Evolutionary conservation across 208 protist species (phyloP).

Genomic region (Acanthamoeba culbertsoni): DNA sequence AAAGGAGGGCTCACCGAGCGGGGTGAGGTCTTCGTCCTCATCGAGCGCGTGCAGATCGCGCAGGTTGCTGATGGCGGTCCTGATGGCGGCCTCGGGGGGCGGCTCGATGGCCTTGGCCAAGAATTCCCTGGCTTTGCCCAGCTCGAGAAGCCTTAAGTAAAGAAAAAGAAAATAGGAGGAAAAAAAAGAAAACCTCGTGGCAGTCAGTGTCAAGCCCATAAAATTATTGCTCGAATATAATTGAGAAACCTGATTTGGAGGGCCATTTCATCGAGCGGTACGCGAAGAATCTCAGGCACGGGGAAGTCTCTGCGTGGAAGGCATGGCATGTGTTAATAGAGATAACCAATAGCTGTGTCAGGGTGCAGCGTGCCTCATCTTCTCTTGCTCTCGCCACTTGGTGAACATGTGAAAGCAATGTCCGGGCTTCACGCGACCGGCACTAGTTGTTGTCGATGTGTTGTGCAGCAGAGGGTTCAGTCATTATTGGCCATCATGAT

Average conservation of each 20-base stretch:
- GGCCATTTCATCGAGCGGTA: constrained; percentile 93
- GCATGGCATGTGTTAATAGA: not conserved
- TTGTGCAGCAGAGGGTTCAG: constrained; percentile 50
- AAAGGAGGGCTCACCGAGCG: constrained; percentile 62
- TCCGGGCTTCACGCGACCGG: constrained; percentile 94
- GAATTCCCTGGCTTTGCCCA: constrained; percentile 60
- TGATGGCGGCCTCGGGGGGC: constrained; percentile 62
- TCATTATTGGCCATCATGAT: not conserved
- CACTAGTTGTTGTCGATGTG: too few relatives aligned
- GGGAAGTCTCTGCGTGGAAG: constrained; percentile 75
- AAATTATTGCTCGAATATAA: not conserved
- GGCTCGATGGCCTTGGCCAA: constrained; percentile 70
- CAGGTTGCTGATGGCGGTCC: constrained; percentile 77
- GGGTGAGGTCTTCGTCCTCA: constrained; percentile 85
- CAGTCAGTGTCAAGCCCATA: not conserved
- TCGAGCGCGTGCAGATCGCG: constrained; percentile 87
- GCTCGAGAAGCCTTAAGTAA: not conserved
- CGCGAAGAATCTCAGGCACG: constrained; percentile 94
- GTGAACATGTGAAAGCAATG: constrained; percentile 95
- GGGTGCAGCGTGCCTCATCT: not conserved
- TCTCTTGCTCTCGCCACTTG: not conserved
- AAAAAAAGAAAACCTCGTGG: not conserved
- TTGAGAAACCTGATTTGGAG: constrained; percentile 86
- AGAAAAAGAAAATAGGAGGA: not conserved
- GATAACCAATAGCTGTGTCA: not conserved